phyloP scores from a whole-genome alignment of 768 basidiomycete species.

The Boletus pseudopeckii region DNA sequence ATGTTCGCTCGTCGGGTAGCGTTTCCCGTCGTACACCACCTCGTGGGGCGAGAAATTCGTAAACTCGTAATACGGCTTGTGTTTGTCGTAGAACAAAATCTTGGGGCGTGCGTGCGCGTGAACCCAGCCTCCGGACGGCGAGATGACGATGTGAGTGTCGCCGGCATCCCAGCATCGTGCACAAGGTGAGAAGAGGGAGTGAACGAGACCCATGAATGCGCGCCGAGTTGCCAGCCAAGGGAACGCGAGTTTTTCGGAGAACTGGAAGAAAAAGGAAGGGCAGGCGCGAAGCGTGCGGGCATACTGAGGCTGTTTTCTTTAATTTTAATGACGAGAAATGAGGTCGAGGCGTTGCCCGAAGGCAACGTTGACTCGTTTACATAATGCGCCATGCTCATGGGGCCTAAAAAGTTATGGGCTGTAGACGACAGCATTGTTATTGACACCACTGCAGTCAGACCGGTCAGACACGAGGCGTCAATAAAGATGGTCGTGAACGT shows the following conservation, averaged over 20 bases:
- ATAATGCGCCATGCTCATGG: no score
- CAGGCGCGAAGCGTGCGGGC: constrained; percentile 10
- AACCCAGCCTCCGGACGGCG: constrained; percentile 22
- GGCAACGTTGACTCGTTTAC: no score
- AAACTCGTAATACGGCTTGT: constrained; percentile 65
- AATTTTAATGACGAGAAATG: no score
- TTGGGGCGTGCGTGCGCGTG: constrained; percentile 24
- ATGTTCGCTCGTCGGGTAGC: constrained; percentile 74
- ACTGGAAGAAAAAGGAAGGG: neutral
- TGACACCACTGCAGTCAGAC: no score
- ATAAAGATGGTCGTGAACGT: no score
- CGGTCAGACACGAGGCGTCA: no score
- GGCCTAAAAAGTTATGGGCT: no score
- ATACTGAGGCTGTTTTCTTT: neutral
- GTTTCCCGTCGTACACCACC: constrained; percentile 59
- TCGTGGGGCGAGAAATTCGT: constrained; percentile 71
- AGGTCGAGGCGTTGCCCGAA: no score
- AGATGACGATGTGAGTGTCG: constrained; percentile 28
- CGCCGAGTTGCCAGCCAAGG: neutral
- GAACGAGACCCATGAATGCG: constrained; percentile 16
- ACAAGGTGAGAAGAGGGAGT: constrained; percentile 16
- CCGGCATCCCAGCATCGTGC: constrained; percentile 27
- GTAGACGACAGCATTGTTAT: no score
- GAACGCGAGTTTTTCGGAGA: neutral
- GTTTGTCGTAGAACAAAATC: constrained; percentile 63